Percentiles rank a stretch among this genome's conserved stretches.
Conservation (phyloP, 225 moss, liverwort and hornwort genomes). For the Antitrichia curtipendula region DNA sequence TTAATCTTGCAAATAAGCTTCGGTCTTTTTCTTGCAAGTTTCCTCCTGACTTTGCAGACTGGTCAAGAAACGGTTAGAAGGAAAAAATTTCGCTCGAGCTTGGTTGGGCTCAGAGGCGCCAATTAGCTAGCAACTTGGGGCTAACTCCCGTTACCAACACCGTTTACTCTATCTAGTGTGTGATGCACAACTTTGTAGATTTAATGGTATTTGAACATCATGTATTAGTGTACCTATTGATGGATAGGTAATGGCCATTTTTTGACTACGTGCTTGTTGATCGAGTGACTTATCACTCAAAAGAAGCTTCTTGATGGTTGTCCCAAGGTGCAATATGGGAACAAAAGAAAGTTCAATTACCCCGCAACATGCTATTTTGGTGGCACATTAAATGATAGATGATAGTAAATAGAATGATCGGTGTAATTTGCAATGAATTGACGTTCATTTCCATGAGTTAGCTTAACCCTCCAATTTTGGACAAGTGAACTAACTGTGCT, state of each 20-base stretch:
- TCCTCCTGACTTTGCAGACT: not conserved
- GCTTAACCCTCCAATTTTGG: not conserved
- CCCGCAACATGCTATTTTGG: not conserved
- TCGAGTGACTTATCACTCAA: not conserved
- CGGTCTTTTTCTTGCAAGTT: not conserved
- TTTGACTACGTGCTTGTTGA: not conserved
- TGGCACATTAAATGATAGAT: not conserved
- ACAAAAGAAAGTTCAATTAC: not conserved
- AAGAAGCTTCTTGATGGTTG: not conserved
- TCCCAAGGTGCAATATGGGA: not conserved
- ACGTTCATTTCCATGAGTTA: not conserved
- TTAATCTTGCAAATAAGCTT: not conserved
- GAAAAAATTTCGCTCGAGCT: not conserved
- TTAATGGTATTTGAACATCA: not conserved
- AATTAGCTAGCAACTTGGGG: not conserved
- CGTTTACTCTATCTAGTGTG: not conserved
- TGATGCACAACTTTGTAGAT: not conserved
- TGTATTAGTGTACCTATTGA: not conserved
- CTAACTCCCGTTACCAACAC: not conserved
- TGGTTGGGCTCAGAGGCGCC: not conserved
- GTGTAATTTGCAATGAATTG: not conserved
- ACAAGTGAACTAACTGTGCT: not conserved
- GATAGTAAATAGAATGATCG: not conserved
- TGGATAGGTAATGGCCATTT: not conserved
- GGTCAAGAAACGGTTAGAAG: not conserved